These are phyloP conservation scores for Serpula lacrymans DNA, from an alignment of 768 basidiomycete genomes.

Conservation along the genomic window DNA sequence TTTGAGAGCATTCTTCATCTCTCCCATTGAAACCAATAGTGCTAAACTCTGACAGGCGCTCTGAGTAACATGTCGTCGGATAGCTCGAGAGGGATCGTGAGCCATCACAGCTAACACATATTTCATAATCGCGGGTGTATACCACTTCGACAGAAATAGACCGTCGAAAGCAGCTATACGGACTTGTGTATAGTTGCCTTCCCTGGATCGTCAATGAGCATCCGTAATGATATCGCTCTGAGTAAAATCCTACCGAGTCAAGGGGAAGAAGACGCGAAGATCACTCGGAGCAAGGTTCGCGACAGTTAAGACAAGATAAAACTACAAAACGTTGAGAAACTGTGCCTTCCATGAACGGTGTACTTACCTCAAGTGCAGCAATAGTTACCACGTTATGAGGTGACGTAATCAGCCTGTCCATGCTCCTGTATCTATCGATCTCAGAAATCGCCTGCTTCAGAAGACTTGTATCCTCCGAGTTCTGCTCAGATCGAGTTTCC, in stretches of 20 bases:
- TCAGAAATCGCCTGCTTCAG: conserved; percentile 75
- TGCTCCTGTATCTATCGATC: conserved; percentile 87
- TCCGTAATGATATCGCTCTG: neutral
- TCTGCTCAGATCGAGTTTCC: conserved; percentile 64
- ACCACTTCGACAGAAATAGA: conserved; percentile 86
- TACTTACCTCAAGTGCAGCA: conserved; percentile 81
- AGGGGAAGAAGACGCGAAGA: conserved; percentile 74
- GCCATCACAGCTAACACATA: conserved; percentile 87
- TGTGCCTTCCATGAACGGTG: neutral
- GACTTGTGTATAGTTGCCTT: conserved; percentile 92
- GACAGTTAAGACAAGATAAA: conserved; percentile 72
- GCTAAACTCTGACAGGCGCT: conserved; percentile 85
- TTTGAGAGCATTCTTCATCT: conserved; percentile 74
- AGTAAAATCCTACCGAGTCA: conserved; percentile 66
- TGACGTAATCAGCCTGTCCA: conserved; percentile 94
- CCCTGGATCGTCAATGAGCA: conserved; percentile 45
- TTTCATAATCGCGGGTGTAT: conserved; percentile 76
- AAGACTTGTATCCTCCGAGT: conserved; percentile 63
- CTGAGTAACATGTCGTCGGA: conserved; percentile 86
- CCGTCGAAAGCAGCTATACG: conserved; percentile 94
- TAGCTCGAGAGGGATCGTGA: conserved; percentile 75
- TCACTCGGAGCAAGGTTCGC: conserved; percentile 79
- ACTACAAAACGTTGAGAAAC: no score
- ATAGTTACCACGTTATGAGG: conserved; percentile 91
- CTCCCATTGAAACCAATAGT: conserved; percentile 83